phyloP scores from a whole-genome alignment of 108 stramenopile species.

The Nannochloropsis salina region DNA sequence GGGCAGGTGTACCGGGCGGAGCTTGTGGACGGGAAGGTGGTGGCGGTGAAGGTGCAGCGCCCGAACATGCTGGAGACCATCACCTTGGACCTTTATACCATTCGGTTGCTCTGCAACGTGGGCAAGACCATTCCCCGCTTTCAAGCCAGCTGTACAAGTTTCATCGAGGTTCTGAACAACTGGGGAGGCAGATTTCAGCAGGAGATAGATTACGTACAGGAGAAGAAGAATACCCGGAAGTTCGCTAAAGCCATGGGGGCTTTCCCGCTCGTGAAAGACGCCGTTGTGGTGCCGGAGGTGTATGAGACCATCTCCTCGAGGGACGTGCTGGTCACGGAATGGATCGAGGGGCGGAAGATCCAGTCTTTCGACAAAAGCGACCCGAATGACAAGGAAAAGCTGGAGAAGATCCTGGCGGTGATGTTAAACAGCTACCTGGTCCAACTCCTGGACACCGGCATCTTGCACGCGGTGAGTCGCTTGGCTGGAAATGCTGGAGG shows the following conservation, averaged over 20 bases:
- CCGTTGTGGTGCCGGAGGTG: slow-evolving; percentile 70
- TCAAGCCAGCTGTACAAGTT: slow-evolving; percentile 20
- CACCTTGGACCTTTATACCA: slow-evolving; percentile 88
- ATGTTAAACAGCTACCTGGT: slow-evolving; percentile 49
- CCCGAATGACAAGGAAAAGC: background rate
- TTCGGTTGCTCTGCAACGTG: slow-evolving; percentile 59
- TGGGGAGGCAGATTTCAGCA: slow-evolving; percentile 89
- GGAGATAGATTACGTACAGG: slow-evolving; percentile 84
- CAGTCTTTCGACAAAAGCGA: slow-evolving; percentile 21
- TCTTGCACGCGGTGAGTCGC: slow-evolving; percentile 41
- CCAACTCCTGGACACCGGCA: slow-evolving; percentile 52
- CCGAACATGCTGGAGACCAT: slow-evolving; percentile 83
- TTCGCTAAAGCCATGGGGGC: slow-evolving; percentile 64
- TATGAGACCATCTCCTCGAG: slow-evolving; percentile 67
- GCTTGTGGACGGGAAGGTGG: slow-evolving; percentile 49
- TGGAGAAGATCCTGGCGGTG: slow-evolving; percentile 34
- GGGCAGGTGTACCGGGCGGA: slow-evolving; percentile 64
- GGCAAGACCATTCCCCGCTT: background rate
- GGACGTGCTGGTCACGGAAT: slow-evolving; percentile 76
- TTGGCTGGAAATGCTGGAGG: background rate
- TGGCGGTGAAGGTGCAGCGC: slow-evolving; percentile 93
- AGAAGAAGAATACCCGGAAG: slow-evolving; percentile 64
- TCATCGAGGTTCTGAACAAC: slow-evolving; percentile 69
- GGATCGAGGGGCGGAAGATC: slow-evolving; percentile 84
- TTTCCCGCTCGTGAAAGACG: slow-evolving; percentile 60